These are phyloP conservation scores for Pythium biforme DNA, from an alignment of 352 stramenopile species.

Conservation along the genomic window DNA sequence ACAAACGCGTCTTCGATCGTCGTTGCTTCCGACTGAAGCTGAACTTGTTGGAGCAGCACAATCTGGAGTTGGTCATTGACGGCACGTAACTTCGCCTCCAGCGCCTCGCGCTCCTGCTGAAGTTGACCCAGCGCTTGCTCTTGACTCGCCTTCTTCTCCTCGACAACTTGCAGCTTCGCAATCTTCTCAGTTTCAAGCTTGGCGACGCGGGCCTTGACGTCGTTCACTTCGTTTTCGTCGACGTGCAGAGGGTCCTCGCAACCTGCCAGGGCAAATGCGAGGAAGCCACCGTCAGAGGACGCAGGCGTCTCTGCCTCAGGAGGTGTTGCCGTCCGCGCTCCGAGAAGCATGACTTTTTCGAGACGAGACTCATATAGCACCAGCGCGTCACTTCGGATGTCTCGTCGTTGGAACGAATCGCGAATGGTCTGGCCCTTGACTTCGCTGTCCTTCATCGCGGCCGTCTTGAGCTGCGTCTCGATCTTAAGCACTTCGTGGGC, in stretches of 20 bases:
- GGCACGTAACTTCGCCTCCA: constrained; percentile 53
- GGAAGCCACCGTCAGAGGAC: background rate
- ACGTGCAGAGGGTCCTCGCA: constrained; percentile 4
- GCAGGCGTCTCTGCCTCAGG: background rate
- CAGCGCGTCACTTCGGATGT: constrained; percentile 72
- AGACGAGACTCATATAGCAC: constrained; percentile 46
- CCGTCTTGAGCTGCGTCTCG: constrained; percentile 43
- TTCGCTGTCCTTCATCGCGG: constrained; percentile 43
- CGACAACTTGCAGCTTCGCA: constrained; percentile 30
- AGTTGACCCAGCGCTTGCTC: constrained; percentile 29
- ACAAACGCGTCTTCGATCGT: constrained; percentile 52
- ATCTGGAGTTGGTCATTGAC: constrained; percentile 54
- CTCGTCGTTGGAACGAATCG: constrained; percentile 72
- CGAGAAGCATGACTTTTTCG: constrained; percentile 9
- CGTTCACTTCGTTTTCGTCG: constrained; percentile 14
- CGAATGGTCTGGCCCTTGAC: constrained; percentile 72
- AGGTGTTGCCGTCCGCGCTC: background rate
- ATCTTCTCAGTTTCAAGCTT: constrained; percentile 46
- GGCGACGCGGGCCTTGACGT: constrained; percentile 7
- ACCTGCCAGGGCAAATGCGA: background rate
- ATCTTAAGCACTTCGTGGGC: constrained; percentile 52
- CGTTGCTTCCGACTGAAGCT: constrained; percentile 43
- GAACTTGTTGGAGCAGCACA: constrained; percentile 32
- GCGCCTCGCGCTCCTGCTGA: constrained; percentile 42
- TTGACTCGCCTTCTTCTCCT: constrained; percentile 28